phyloP scores from a whole-genome alignment of 306 rosid genomes.

The Cercis canadensis region DNA sequence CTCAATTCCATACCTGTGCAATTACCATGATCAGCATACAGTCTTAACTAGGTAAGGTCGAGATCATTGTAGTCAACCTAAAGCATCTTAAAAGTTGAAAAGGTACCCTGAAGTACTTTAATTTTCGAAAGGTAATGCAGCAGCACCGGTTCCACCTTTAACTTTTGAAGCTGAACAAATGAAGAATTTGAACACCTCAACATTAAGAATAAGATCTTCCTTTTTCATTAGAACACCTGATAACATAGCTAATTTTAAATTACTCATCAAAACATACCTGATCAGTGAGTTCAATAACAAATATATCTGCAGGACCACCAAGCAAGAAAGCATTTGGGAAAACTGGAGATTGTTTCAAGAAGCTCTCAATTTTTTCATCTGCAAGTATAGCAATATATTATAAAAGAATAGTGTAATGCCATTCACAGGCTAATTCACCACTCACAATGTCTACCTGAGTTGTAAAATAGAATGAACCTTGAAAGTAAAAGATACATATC shows the following conservation, averaged over 20 bases:
- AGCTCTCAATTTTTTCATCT: conserved; percentile 77
- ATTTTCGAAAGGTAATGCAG: conserved; percentile 86
- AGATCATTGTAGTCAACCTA: conserved; percentile 30
- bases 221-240: conserved; percentile 17
- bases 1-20: conserved; percentile 88
- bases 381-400: conserved; percentile 45
- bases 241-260: conserved; percentile 10
- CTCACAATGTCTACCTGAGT: conserved; percentile 66
- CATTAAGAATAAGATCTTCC: conserved; percentile 21
- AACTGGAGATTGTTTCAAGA: conserved; percentile 78
- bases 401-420: conserved; percentile 26
- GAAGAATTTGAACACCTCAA: conserved; percentile 22
- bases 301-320: conserved; percentile 86
- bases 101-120: conserved; percentile 75
- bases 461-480: conserved; percentile 85
- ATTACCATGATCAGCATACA: conserved; percentile 28
- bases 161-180: conserved; percentile 80
- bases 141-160: conserved; percentile 95
- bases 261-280: conserved; percentile 58
- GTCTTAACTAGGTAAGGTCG: conserved; percentile 24
- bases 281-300: conserved; percentile 91
- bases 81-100: conserved; percentile 28
- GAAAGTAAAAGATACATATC: conserved; percentile 91
- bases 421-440: conserved; percentile 30
- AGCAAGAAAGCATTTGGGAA: conserved; percentile 83